Conservation (phyloP, 2,329 filamentous ascomycete genomes). For the Pseudogymnoascus sp. region DNA sequence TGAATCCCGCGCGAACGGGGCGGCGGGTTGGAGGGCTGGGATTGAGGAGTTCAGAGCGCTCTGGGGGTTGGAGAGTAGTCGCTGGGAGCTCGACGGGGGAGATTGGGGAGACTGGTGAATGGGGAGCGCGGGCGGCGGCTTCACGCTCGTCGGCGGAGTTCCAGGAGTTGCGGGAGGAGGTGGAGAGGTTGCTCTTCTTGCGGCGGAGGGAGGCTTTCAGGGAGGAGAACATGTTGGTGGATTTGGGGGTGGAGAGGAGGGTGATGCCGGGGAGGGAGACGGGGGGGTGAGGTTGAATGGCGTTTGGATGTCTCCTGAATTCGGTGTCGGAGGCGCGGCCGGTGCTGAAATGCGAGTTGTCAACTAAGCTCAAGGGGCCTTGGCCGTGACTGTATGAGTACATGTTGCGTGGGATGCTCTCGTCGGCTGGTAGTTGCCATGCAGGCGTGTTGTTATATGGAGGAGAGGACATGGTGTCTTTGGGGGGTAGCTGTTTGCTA, state of each 20-base stretch:
- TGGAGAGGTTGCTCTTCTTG: not conserved
- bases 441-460: not conserved
- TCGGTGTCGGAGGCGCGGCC: not conserved
- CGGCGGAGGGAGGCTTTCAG: not conserved
- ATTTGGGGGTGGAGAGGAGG: not conserved
- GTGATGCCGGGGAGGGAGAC: not conserved
- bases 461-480: not conserved
- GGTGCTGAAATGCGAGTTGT: not conserved
- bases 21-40: not conserved
- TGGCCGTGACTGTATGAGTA: not conserved
- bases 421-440: not conserved
- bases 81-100: not conserved
- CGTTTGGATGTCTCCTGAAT: not conserved
- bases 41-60: not conserved
- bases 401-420: not conserved
- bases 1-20: conserved; percentile 20
- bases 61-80: not conserved
- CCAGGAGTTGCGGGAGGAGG: not conserved
- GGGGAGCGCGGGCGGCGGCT: not conserved
- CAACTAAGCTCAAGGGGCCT: not conserved
- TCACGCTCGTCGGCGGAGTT: not conserved
- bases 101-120: not conserved
- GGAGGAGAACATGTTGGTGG: not conserved
- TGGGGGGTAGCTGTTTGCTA: not conserved
- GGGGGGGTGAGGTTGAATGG: not conserved